Base-by-base conservation (phyloP, 176 grass and related monocot genomes). In the Microstegium vimineum region DNA sequence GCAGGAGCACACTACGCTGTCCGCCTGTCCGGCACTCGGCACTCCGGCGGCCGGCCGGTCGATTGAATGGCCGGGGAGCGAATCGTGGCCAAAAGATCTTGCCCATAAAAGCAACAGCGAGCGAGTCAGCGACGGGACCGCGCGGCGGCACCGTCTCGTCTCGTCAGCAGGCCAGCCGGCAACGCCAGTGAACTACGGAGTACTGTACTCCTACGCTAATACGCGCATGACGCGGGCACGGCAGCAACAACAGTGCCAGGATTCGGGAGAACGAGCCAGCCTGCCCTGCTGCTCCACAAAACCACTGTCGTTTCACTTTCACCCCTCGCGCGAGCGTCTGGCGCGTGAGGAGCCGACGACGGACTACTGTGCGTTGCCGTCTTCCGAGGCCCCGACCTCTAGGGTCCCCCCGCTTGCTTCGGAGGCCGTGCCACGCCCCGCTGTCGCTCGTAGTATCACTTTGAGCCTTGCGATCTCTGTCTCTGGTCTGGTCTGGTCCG, bases 41-140 rank as follows among this genome's bases (percentile, higher is more conserved):
- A 54, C 49, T 54, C 49, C 18, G 18, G 49, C 47, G 47, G 17
- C n/a, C n/a, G n/a, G n/a, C 33, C 41, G 7, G 41, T 27, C 28
- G 47, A 61, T 22, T 18, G 80, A 74, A 23, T 60, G 77, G 74
- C 74, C 68, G 66, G 66, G 68, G 70, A 81, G 76, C 62, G 87
- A 89, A 89, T 84, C 82, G 49, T 6, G 81, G 60, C 45, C 68
- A 40, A 75, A 80, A 80, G 82, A 84, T 81, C 28, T 37, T 49
- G 46, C 69, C 81, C 68, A 74, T 84, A 74, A 84, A 88, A 79
- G 81, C 69, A 84, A 9, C 81, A 67, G 37, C n/a, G n/a, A n/a
- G n/a, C n/a, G n/a, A n/a, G n/a, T n/a, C n/a, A n/a, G n/a, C 68
- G 81, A 88, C 52, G 81, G 75, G 87, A 84, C 56, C 41, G 43